Percentiles rank a stretch among this genome's conserved stretches.
Conservation (phyloP, 345 rosid genomes). For the Mallotus nudiflorus region DNA sequence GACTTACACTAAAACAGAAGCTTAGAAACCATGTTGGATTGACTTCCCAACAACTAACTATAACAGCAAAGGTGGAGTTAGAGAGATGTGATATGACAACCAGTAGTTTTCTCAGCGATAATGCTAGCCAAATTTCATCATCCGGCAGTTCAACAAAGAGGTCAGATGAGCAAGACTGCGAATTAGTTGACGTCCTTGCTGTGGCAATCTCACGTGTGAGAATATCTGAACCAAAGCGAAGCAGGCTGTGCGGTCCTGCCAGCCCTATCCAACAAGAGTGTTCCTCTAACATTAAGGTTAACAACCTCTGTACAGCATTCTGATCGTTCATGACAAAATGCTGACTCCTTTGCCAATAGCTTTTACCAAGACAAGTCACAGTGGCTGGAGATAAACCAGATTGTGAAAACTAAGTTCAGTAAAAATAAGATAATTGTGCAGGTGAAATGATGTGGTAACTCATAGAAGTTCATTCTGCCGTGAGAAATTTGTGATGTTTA, state of each 20-base stretch:
- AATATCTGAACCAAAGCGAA: conserved; percentile 21
- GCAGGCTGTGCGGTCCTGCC: conserved; percentile 11
- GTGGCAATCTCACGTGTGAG: conserved; percentile 22
- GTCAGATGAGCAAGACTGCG: conserved; percentile 18
- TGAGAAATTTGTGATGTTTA: not conserved
- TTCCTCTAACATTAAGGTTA: conserved; percentile 22
- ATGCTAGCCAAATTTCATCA: conserved; percentile 9
- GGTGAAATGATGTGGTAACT: not conserved
- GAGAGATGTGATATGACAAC: conserved; percentile 7
- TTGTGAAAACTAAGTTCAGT: not conserved
- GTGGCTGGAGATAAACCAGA: not conserved
- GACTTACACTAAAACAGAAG: conserved; percentile 2
- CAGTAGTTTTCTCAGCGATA: conserved; percentile 11
- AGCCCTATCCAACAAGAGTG: conserved; percentile 12
- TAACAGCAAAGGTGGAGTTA: not conserved
- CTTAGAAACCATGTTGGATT: conserved; percentile 6
- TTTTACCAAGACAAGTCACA: not conserved
- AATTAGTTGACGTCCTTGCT: conserved; percentile 13
- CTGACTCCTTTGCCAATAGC: not conserved
- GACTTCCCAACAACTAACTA: conserved; percentile 6
- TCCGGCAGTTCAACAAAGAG: conserved; percentile 7
- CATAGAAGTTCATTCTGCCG: not conserved
- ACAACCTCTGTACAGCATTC: conserved; percentile 23
- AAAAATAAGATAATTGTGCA: not conserved
- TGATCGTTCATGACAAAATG: not conserved